Percentiles rank a stretch among this genome's conserved stretches.
phyloP scores from a whole-genome alignment of 2,329 filamentous ascomycete genomes.

The Scedosporium apiospermum region DNA sequence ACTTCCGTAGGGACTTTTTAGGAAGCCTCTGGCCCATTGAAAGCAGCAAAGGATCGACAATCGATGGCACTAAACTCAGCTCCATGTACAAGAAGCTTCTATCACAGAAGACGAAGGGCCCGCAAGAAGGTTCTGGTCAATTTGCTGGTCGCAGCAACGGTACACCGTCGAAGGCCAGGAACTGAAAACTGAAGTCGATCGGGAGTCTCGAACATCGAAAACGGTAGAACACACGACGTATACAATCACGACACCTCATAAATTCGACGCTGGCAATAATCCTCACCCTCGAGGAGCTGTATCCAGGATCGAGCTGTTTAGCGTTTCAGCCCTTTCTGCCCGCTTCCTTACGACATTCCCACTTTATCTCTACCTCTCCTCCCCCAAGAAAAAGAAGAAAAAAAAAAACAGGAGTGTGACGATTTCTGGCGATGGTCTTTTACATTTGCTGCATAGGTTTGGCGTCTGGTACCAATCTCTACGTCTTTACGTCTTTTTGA shows the following conservation, averaged over 20 bases:
- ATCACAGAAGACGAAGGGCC: slow-evolving; percentile 17
- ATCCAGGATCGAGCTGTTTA: not conserved
- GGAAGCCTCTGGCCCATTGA: slow-evolving; percentile 37
- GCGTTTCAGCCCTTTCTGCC: too few relatives aligned
- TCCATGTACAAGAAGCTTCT: slow-evolving; percentile 33
- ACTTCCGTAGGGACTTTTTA: slow-evolving; percentile 28
- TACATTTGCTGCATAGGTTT: not conserved
- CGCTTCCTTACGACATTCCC: not conserved
- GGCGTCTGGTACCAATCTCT: not conserved
- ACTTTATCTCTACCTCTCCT: not conserved
- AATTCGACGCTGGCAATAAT: too few relatives aligned
- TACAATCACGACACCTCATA: too few relatives aligned
- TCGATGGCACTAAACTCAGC: slow-evolving; percentile 33
- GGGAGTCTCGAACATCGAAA: not conserved
- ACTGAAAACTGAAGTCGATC: not conserved
- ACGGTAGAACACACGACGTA: not conserved
- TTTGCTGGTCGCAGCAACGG: slow-evolving; percentile 3
- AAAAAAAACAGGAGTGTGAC: not conserved
- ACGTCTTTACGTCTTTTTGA: not conserved
- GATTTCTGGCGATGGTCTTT: not conserved
- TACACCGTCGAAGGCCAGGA: not conserved
- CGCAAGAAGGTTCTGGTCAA: slow-evolving; percentile 17
- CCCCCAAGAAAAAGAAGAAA: not conserved
- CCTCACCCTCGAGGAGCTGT: too few relatives aligned
- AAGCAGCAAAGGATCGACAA: slow-evolving; percentile 28